Conservation (phyloP, 305 asterid species). For the Fraxinus baroniana region DNA sequence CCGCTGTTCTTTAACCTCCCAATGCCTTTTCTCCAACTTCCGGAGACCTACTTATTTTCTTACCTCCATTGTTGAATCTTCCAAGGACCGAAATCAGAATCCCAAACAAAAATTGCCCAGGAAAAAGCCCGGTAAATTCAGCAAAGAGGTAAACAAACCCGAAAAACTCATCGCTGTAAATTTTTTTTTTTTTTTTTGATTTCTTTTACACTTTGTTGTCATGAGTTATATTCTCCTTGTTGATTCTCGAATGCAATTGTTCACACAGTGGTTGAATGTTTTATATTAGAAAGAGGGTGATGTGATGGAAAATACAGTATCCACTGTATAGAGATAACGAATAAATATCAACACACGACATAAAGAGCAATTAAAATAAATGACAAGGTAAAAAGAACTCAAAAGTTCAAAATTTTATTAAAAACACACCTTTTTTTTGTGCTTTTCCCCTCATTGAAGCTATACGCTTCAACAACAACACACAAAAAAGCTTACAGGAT, state of each 20-base stretch:
- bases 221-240: not conserved
- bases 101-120: constrained; percentile 27
- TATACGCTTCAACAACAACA: not conserved
- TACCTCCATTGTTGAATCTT: constrained; percentile 28
- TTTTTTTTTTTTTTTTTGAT: not conserved
- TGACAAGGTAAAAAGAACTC: not conserved
- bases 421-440: not conserved
- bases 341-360: not conserved
- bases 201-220: not conserved
- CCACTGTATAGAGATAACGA: not conserved
- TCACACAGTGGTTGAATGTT: not conserved
- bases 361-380: not conserved
- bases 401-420: not conserved
- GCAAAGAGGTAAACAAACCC: constrained; percentile 35
- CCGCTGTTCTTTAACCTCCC: constrained; percentile 32
- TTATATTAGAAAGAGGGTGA: not conserved
- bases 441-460: not conserved
- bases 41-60: constrained; percentile 26
- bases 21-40: constrained; percentile 34
- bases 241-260: not conserved
- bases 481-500: not conserved
- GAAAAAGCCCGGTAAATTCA: constrained; percentile 30
- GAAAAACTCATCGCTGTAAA: not conserved
- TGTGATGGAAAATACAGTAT: not conserved
- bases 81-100: constrained; percentile 23